Evolutionary conservation across 1,284 basidiomycete species (phyloP).

Genomic region (Leucoagaricus sp.): DNA sequence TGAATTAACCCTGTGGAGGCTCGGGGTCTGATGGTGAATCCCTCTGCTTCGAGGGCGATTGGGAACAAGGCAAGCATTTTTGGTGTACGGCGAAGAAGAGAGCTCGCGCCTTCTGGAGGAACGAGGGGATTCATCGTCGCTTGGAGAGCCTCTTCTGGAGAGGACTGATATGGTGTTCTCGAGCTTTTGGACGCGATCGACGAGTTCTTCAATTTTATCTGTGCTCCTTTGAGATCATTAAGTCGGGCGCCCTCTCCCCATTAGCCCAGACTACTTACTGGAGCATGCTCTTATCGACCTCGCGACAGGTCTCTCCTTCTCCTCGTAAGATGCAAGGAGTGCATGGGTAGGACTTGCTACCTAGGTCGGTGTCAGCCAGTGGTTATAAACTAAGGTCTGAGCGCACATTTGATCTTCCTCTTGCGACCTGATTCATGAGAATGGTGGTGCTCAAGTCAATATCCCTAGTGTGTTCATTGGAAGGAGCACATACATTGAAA

Average conservation of each 20-base stretch:
- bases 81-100: slow-evolving; percentile 11
- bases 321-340: slow-evolving; percentile 15
- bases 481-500: slow-evolving; percentile 10
- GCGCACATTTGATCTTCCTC: slow-evolving; percentile 15
- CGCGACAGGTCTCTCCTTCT: slow-evolving; percentile 14
- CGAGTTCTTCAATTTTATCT: slow-evolving; percentile 12
- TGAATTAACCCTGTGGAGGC: neutral
- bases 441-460: neutral
- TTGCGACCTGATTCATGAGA: slow-evolving; percentile 10
- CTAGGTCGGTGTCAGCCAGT: neutral
- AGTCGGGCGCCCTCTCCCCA: neutral
- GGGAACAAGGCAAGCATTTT: slow-evolving; percentile 6
- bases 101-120: slow-evolving; percentile 11
- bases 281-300: slow-evolving; percentile 11
- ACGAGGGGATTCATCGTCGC: slow-evolving; percentile 9
- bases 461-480: neutral
- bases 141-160: slow-evolving; percentile 9
- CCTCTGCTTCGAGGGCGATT: slow-evolving; percentile 8
- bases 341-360: slow-evolving; percentile 16
- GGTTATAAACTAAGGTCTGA: neutral
- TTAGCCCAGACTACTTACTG: neutral
- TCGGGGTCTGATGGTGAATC: neutral
- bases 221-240: slow-evolving; percentile 7
- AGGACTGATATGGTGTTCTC: slow-evolving; percentile 15
- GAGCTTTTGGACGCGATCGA: slow-evolving; percentile 12